Base-by-base conservation (phyloP, 2,329 filamentous ascomycete species). In the Kalaharituber pfeilii region DNA sequence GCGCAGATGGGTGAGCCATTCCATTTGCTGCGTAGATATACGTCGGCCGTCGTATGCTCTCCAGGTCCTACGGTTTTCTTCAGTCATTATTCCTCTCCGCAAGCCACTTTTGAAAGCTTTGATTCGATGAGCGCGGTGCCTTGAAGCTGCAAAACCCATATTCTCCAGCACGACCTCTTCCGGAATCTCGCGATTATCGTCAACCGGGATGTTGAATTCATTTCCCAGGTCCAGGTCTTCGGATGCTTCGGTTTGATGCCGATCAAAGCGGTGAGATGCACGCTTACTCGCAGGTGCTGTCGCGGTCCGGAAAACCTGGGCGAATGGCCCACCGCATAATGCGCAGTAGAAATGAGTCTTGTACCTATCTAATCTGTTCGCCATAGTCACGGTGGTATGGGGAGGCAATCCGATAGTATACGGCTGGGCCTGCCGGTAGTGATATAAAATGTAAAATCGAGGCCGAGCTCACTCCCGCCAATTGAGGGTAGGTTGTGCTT, bases 331-430 rank as follows among this genome's bases (percentile, higher is more conserved):
- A 15, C 61, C 60, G 52, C 61, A 63, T 49, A 63, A 52, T 33
- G 61, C 61, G 57, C 61, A 63, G 52, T 61, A 62, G 29, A 63
- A 63, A 51, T 63, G 61, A 47, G 57, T 61, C 26, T 58, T 56
- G 49, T 63, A 63, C 18, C 20, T 42, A 11, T 44, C 25, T 47
- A 15, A 27, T 27, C 25, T 15, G 42, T 47, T 22, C 42, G 42
- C 42, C 42, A 47, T 47, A 13, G 42, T 47, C 13, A 15, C 13
- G 24, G 42, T 22, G n/a, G 22, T 13, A 4, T 47, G 42, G 25
- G 22, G n/a, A 47, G 42, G 5, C 42, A 47, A 47, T 13, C 15
- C 25, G 18, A 47, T 22, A 47, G 11, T 39, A 13, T 15, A 39
- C 33, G 13, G 15, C 33, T 13, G 20, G n/a, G 29, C 29, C 29